Percentiles rank a stretch among this genome's conserved stretches.
phyloP scores from a whole-genome alignment of 2,329 filamentous ascomycete species.

The Apiospora koreana region DNA sequence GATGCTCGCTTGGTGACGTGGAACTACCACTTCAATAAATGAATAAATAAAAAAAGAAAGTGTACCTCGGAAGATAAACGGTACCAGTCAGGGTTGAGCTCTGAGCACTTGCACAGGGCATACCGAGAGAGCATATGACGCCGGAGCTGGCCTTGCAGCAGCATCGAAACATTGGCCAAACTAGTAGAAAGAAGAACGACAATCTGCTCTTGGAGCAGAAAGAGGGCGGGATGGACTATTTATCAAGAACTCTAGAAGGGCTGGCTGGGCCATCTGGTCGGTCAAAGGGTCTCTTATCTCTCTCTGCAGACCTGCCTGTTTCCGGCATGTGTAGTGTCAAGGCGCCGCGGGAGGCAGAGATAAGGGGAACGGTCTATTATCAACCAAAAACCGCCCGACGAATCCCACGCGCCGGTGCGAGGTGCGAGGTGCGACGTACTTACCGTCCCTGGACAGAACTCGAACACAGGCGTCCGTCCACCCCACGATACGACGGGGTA shows the following conservation, averaged over 20 bases:
- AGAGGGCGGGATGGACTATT: neutral
- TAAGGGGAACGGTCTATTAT: slow-evolving; percentile 12
- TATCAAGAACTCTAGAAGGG: neutral
- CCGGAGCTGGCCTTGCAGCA: neutral
- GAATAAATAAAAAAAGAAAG: neutral
- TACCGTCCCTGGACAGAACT: neutral
- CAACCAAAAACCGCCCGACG: slow-evolving; percentile 15
- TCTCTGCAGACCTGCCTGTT: slow-evolving; percentile 5
- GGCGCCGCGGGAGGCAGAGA: slow-evolving; percentile 8
- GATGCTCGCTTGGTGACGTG: neutral
- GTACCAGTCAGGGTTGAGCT: neutral
- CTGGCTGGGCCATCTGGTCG: neutral
- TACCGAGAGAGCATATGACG: neutral
- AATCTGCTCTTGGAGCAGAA: neutral
- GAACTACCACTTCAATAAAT: neutral
- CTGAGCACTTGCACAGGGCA: neutral
- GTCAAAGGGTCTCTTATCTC: neutral
- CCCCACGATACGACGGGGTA: slow-evolving; percentile 6
- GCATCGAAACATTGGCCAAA: neutral
- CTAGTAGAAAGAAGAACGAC: neutral
- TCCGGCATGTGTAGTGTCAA: slow-evolving; percentile 2
- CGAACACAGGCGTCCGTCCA: slow-evolving; percentile 5
- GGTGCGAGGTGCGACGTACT: no score
- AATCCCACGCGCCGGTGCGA: slow-evolving; percentile 4
- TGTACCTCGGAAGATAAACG: neutral